Evolutionary conservation across 176 grass and related monocot species (phyloP), one percentile per base, ranked within the genome.

Genomic region (Oryza rufipogon): DNA sequence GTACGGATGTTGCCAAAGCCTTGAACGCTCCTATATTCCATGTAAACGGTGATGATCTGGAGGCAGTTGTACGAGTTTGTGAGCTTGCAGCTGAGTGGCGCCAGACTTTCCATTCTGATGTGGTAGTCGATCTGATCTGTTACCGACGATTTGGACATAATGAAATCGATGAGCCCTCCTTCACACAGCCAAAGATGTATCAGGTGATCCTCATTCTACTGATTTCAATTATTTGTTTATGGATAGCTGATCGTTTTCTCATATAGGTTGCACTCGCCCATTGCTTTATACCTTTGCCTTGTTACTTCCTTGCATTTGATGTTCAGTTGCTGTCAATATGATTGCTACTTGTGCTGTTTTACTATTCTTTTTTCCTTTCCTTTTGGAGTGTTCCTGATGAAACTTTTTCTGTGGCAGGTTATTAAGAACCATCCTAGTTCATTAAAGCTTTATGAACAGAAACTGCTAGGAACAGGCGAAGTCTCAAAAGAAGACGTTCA

Each of bases 101-200:
- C 9, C 95, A 98, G 73, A 98, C 81, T 11, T 98, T 93, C 70
- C 95, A 98, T 78, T 95, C 92, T 71, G 95, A 98, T 47, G 95
- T 98, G 7, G 95, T 98, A 7, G 87, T 98, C 1, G 95, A 98
- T 74, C 80, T 98, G 33, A 90, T 98, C 64, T 98, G 95, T 64
- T 98, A 98, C 63, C 85, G 95, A 44, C 86, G 95, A 70, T 95
- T 98, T 64, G 95, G 95, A 7, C 95, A 98, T 67, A 98, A 98
- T 51, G 95, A 98, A 89, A 98, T 98, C 17, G 95, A 98, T 58
- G 95, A 98, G 45, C 95, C 95, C n/a, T 98, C 95, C 54, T 98
- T 98, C 79, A 98, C 95, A 32, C 95, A 98, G 46, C 95, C 95
- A 69, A 98, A 93, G 84, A 98, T 98, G 95, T 98, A 98, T 78